Base-by-base conservation (phyloP, 2,329 filamentous ascomycete species). In the Cercospora sojina region DNA sequence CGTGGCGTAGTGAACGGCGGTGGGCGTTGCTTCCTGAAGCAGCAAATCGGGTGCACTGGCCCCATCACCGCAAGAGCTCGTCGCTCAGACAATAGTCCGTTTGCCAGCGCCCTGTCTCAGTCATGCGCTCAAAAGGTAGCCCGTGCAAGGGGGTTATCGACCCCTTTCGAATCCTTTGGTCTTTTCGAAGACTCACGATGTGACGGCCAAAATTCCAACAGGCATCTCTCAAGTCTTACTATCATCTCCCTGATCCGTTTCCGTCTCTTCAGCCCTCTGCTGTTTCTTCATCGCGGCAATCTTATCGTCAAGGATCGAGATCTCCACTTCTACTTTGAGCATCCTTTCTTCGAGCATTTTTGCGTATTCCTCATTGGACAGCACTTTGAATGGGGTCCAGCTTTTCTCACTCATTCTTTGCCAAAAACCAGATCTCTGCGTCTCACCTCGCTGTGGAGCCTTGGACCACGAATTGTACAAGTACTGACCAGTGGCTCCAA, bases 221-320 rank as follows among this genome's bases (percentile, higher is more conserved):
- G 8, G 20, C 18, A 27, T 49, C 43, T 35, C 20, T 43, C 31
- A 62, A 41, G 31, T 55, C 47, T 62, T 20, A 13, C 47, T 62
- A 29, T 29, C 27, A 56, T 10, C 3, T 49, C 13, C 43, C 20
- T 49, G 18, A 13, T 49, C 12, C 18, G 23, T n/a, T 18, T 10
- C 31, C 10, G 49, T 23, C 10, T 59, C 35, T 53, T 65, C 67
- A 18, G 66, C 10, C 23, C 63, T 58, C 61, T 73, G 70, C 55
- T 75, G 59, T 56, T 68, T 65, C 49, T 70, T 81, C 29, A 88
- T 74, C 43, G 79, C 82, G 57, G 83, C 84, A 71, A 95, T 91
- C 74, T 87, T 88, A 62, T 94, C 91, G 73, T 95, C 91, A 38
- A 94, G 83, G 5, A 95, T 77, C 0, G 91, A 88, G 77, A 95